These are phyloP conservation scores for Hypseocharis bilobata DNA, from an alignment of 441 rosid species.

Conservation along the genomic window DNA sequence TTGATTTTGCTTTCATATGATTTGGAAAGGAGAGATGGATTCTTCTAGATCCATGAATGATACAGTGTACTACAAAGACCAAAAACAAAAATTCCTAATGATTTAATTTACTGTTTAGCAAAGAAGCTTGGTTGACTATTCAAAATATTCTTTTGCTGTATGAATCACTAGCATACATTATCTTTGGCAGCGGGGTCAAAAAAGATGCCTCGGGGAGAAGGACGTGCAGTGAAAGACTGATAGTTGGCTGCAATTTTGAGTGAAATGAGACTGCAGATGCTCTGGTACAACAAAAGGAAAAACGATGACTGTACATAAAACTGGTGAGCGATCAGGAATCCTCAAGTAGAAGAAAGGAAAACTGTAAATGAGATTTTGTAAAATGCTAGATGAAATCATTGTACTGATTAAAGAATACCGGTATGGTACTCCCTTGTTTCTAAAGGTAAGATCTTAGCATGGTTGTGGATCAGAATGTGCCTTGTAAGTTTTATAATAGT, in stretches of 20 bases:
- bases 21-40: neutral
- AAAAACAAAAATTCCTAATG: neutral
- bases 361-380: neutral
- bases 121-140: neutral
- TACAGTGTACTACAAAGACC: too few species aligned
- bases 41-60: neutral
- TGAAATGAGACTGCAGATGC: neutral
- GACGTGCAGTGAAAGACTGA: slow-evolving; percentile 24
- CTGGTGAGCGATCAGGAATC: too few species aligned
- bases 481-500: too few species aligned
- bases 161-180: neutral
- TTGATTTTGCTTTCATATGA: too few species aligned
- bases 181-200: slow-evolving; percentile 42
- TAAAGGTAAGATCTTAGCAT: too few species aligned
- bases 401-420: too few species aligned
- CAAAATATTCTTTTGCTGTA: neutral
- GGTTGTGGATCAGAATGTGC: too few species aligned
- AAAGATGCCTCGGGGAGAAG: slow-evolving; percentile 51
- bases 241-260: neutral
- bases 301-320: neutral
- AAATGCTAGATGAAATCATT: too few species aligned
- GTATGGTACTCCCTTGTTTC: too few species aligned
- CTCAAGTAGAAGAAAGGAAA: neutral
- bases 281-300: neutral
- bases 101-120: neutral